Conservation (phyloP, 768 basidiomycete species). For the Russula sp. region DNA sequence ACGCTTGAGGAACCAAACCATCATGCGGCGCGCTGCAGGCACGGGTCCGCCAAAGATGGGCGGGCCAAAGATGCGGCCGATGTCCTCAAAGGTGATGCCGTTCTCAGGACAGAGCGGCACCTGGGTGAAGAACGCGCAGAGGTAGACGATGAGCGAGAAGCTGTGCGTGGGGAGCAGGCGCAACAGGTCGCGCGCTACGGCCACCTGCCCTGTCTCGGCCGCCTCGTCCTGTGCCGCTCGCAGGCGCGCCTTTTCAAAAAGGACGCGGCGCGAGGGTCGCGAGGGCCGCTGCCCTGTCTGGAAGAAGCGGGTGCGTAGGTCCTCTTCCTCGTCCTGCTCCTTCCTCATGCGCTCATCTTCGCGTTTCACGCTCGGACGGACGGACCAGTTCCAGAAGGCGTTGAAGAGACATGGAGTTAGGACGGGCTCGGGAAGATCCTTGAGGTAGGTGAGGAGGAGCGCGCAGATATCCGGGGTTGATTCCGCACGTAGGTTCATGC, state of each 20-base stretch:
- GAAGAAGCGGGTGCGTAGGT: constrained; percentile 26
- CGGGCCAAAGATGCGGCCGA: constrained; percentile 41
- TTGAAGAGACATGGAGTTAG: constrained; percentile 36
- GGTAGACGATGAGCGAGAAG: constrained; percentile 38
- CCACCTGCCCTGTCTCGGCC: constrained; percentile 27
- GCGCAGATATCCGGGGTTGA: constrained; percentile 39
- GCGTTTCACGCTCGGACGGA: constrained; percentile 36
- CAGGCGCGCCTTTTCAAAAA: constrained; percentile 5
- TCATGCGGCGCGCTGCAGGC: constrained; percentile 14
- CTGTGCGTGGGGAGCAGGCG: constrained; percentile 39
- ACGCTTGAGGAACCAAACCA: constrained; percentile 21
- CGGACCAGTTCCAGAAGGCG: constrained; percentile 39
- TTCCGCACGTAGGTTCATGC: constrained; percentile 22
- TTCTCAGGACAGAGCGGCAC: constrained; percentile 45
- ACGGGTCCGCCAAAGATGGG: constrained; percentile 32
- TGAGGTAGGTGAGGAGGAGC: constrained; percentile 40
- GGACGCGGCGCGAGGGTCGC: constrained; percentile 6
- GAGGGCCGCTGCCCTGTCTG: constrained; percentile 23
- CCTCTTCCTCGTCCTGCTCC: constrained; percentile 31
- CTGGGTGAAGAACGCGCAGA: constrained; percentile 44
- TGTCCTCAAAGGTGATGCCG: constrained; percentile 37
- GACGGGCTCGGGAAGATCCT: constrained; percentile 40
- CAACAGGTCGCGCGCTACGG: constrained; percentile 42
- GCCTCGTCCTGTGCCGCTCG: constrained; percentile 11
- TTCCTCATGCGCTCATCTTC: constrained; percentile 28